Base-by-base conservation (phyloP, 2,329 filamentous ascomycete genomes). In the Pseudocercospora cruenta region DNA sequence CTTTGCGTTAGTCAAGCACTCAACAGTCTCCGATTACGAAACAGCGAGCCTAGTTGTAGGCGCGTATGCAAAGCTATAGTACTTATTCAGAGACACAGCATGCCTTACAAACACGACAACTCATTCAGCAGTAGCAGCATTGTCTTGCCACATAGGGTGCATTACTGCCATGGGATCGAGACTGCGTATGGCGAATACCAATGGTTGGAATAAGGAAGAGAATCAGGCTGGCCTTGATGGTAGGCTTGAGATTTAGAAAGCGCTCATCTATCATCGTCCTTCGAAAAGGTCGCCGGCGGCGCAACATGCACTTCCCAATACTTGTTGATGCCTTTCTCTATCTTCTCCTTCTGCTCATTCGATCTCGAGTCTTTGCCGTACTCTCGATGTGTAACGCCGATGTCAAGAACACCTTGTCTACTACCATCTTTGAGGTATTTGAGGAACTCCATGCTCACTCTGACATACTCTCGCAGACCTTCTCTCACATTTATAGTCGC, bases 401-500 rank as follows among this genome's bases (percentile, higher is more conserved):
- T 82, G 1, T 74, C 77, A 22, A 89, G 72, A 31, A 88, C 69
- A 0, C 83, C 82, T 9, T 75, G 76, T 71, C 78, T 81, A 59
- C 79, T 74, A 0, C 80, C 80, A 2, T 73, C 72, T 36, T 73
- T 72, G 58, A 80, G 62, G 66, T 82, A 88, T 33, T 79, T 74
- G 58, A 88, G 71, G 64, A 90, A 90, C 54, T 85, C 84, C 60
- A 84, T 78, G 0, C 87, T 83, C 0, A 87, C 78, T 33, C 84
- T 80, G 21, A 89, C 86, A 70, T 90, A 90, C 75, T 89, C 83
- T 21, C 78, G 75, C 54, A 90, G 72, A 0, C 85, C 87, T 62
- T 85, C 81, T 53, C 79, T 80, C 1, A 84, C 84, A 64, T 87
- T 78, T 10, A 88, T 81, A 1, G 80, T 84, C 0, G 88, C 86